A percentile compares a stretch with the other conserved stretches of the same genome.
Conservation (phyloP, 805 yeast species). For the Yarrowia divulgata region DNA sequence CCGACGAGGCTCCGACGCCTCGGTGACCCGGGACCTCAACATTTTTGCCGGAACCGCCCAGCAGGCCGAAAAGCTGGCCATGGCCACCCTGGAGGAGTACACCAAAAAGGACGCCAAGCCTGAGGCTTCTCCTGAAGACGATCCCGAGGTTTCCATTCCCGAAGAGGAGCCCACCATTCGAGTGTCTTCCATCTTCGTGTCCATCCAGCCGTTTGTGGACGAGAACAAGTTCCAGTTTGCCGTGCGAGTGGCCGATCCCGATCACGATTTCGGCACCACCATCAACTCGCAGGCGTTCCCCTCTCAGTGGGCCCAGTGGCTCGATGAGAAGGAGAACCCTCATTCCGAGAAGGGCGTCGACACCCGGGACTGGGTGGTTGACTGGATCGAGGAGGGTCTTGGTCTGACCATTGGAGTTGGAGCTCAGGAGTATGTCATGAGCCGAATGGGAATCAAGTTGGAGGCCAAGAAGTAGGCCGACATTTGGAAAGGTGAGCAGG, state of each 20-base stretch:
- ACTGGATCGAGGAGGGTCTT: conserved; percentile 81
- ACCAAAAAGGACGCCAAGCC: conserved; percentile 50
- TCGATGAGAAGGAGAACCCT: conserved; percentile 56
- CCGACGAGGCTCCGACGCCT: conserved; percentile 50
- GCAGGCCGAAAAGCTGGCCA: conserved; percentile 87
- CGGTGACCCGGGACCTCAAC: conserved; percentile 60
- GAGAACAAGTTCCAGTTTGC: conserved; percentile 68
- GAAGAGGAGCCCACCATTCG: conserved; percentile 46
- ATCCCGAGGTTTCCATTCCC: conserved; percentile 37
- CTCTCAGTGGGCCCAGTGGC: conserved; percentile 89
- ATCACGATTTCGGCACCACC: conserved; percentile 74
- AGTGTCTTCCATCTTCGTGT: conserved; percentile 69
- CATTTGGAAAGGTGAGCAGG: background rate
- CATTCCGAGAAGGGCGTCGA: conserved; percentile 61
- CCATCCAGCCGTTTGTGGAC: conserved; percentile 65
- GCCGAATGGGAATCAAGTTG: conserved; percentile 73
- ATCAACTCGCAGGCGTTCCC: conserved; percentile 93
- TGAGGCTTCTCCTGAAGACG: conserved; percentile 45
- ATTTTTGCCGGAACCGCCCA: conserved; percentile 76
- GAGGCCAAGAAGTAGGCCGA: background rate
- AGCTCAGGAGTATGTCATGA: conserved; percentile 89
- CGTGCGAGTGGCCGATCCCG: conserved; percentile 75
- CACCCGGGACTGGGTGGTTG: conserved; percentile 82
- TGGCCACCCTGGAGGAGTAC: conserved; percentile 85
- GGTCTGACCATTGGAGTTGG: conserved; percentile 80